Percentiles rank a stretch among this genome's conserved stretches.
These are phyloP conservation scores for Eremothecium gossypii DNA, from an alignment of 1,139 yeast genomes.

Conservation along the genomic window DNA sequence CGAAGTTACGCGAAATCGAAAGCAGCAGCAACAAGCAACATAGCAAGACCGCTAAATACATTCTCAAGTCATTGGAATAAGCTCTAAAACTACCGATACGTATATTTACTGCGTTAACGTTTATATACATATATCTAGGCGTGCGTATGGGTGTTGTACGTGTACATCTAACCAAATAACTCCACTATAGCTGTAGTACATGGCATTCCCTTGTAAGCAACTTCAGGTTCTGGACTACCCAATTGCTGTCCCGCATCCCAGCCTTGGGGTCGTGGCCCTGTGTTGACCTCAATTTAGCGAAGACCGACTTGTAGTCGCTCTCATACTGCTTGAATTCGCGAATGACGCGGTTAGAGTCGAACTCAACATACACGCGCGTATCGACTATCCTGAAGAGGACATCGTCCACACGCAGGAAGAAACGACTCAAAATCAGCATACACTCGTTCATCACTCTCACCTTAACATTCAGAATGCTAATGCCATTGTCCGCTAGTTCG, in stretches of 20 bases:
- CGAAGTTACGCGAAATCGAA: constrained; percentile 32
- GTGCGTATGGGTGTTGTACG: too few species aligned
- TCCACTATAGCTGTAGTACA: constrained; percentile 13
- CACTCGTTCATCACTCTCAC: constrained; percentile 86
- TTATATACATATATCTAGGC: too few species aligned
- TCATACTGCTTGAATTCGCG: constrained; percentile 77
- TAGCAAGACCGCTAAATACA: constrained; percentile 1
- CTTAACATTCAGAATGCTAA: constrained; percentile 65
- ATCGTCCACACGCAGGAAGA: constrained; percentile 81
- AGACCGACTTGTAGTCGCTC: constrained; percentile 50
- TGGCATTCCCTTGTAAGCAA: constrained; percentile 31
- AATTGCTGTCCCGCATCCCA: constrained; percentile 66
- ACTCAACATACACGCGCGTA: constrained; percentile 74
- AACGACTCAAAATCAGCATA: constrained; percentile 59
- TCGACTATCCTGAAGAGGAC: constrained; percentile 79
- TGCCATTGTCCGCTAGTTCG: constrained; percentile 94
- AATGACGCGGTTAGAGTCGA: constrained; percentile 52
- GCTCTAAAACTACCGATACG: too few species aligned
- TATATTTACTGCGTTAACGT: too few species aligned
- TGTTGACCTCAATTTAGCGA: constrained; percentile 29
- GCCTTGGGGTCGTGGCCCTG: constrained; percentile 62
- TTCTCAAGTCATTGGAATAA: background rate
- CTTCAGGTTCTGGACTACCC: constrained; percentile 63
- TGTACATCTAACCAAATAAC: background rate
- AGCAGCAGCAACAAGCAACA: background rate